phyloP scores from a whole-genome alignment of 768 basidiomycete species.

The Cubamyces sp. region DNA sequence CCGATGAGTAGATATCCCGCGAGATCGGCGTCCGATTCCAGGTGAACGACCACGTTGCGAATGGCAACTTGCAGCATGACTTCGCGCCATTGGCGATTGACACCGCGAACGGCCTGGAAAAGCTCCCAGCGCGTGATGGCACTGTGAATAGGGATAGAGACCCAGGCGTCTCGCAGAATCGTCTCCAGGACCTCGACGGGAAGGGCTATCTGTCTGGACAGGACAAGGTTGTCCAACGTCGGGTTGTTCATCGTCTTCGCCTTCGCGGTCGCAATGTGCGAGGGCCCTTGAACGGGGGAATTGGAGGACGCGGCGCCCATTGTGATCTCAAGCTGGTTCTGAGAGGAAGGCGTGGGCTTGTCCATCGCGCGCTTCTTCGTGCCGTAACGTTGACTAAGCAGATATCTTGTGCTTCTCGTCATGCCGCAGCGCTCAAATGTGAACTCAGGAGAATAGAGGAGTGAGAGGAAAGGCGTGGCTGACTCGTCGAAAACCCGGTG shows the following conservation, averaged over 20 bases:
- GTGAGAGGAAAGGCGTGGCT: too few species aligned
- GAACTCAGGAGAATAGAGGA: background rate
- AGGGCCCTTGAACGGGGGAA: too few species aligned
- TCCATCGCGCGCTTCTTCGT: background rate
- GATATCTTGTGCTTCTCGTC: background rate
- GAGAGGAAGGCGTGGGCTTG: background rate
- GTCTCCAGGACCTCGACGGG: background rate
- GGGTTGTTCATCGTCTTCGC: background rate
- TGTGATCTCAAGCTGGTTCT: background rate
- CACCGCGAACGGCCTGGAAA: background rate
- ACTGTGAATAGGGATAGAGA: background rate
- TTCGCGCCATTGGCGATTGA: background rate
- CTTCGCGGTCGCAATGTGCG: too few species aligned
- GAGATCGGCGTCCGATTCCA: background rate
- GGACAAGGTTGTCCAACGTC: background rate
- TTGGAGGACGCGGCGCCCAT: background rate
- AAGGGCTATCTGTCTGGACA: background rate
- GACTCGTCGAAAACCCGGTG: too few species aligned
- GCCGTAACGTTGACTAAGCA: conserved; percentile 1
- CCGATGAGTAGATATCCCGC: background rate
- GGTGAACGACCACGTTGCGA: background rate
- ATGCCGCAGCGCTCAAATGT: background rate
- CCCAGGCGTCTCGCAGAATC: background rate
- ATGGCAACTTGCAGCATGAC: background rate
- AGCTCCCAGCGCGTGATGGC: background rate